phyloP scores from a whole-genome alignment of 106 monocot species.

The Xerophyta viscosa region DNA sequence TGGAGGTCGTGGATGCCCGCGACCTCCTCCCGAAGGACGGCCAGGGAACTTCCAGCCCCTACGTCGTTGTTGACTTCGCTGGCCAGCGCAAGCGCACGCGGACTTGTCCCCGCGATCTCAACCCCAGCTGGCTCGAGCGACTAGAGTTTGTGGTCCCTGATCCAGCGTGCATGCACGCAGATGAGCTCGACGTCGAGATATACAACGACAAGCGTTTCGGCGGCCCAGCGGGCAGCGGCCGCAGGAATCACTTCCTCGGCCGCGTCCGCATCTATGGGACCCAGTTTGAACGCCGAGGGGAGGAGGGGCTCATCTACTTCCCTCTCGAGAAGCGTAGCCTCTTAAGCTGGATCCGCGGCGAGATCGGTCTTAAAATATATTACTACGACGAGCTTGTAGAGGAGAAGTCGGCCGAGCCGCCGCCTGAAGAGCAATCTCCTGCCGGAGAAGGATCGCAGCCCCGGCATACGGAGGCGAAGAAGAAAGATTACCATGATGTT shows the following conservation, averaged over 20 bases:
- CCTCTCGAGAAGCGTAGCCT: slow-evolving; percentile 79
- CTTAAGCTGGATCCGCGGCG: slow-evolving; percentile 85
- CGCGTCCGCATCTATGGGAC: slow-evolving; percentile 69
- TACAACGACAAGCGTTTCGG: slow-evolving; percentile 64
- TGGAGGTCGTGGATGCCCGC: slow-evolving; percentile 84
- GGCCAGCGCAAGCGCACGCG: slow-evolving; percentile 87
- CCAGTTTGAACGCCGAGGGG: slow-evolving; percentile 64
- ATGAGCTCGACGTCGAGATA: slow-evolving; percentile 79
- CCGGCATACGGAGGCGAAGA: slow-evolving; percentile 11
- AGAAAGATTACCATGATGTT: slow-evolving; percentile 23
- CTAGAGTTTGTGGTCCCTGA: slow-evolving; percentile 76
- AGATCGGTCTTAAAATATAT: slow-evolving; percentile 85
- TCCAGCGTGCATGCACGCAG: slow-evolving; percentile 49
- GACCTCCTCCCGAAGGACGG: slow-evolving; percentile 94
- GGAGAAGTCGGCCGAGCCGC: slow-evolving; percentile 17
- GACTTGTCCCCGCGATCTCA: slow-evolving; percentile 53
- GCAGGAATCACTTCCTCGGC: slow-evolving; percentile 89
- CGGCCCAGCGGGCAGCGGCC: slow-evolving; percentile 16
- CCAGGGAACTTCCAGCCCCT: slow-evolving; percentile 75
- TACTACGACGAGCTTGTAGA: slow-evolving; percentile 55
- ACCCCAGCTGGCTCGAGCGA: slow-evolving; percentile 81
- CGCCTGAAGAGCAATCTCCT: background rate
- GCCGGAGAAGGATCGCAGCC: slow-evolving; percentile 6
- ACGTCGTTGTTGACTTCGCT: slow-evolving; percentile 77
- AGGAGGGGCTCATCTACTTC: slow-evolving; percentile 85